phyloP scores from a whole-genome alignment of 164 flowering plant genomes.

The Houttuynia cordata region DNA sequence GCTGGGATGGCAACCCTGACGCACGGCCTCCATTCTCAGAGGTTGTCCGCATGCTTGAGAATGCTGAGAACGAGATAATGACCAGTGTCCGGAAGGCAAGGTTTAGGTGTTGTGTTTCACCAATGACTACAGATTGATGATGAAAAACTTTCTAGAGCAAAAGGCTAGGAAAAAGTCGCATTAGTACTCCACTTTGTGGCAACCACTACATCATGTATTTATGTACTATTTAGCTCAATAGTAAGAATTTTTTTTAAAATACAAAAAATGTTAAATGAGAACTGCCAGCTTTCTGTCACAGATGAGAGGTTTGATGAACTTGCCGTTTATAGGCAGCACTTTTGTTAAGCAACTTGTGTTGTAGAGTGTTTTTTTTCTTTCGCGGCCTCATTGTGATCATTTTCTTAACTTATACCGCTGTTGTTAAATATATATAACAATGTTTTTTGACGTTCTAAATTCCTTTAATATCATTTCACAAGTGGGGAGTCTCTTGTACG shows the following conservation, averaged over 20 bases:
- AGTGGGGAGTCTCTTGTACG: no score
- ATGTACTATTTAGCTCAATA: not conserved
- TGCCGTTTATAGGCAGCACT: not conserved
- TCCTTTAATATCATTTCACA: no score
- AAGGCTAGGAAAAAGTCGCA: not conserved
- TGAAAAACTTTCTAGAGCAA: not conserved
- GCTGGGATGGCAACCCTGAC: conserved; percentile 89
- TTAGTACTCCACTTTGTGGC: not conserved
- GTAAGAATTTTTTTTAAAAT: not conserved
- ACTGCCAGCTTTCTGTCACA: not conserved
- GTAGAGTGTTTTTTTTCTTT: not conserved
- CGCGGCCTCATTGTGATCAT: not conserved
- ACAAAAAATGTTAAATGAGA: no score
- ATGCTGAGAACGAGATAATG: conserved; percentile 69
- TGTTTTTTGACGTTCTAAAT: no score
- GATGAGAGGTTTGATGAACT: not conserved
- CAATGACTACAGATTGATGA: conserved; percentile 62
- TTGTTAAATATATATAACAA: no score
- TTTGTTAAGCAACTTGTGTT: not conserved
- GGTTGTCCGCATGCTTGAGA: conserved; percentile 75
- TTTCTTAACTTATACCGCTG: no score
- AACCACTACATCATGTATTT: conserved; percentile 10
- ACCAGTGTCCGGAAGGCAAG: conserved; percentile 81
- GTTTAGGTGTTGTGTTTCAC: conserved; percentile 72
- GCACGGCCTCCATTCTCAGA: conserved; percentile 74